phyloP scores from a whole-genome alignment of 2,329 filamentous ascomycete species.

The Penicillium sp. region DNA sequence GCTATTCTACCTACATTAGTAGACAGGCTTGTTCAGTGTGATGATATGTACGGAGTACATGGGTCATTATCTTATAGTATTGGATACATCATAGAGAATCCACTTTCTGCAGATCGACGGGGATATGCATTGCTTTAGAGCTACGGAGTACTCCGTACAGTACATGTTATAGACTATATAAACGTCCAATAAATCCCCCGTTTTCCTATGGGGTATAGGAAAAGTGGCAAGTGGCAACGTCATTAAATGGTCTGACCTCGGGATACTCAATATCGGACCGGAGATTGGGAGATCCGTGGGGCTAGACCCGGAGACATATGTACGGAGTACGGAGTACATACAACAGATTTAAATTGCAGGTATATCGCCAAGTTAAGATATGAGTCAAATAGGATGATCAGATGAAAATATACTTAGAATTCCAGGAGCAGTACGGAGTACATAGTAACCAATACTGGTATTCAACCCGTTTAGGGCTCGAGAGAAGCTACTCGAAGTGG shows the following conservation, averaged over 20 bases:
- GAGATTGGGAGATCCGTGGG: neutral
- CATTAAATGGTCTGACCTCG: conserved; percentile 2
- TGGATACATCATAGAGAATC: neutral
- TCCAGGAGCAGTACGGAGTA: neutral
- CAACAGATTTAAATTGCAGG: too few species aligned
- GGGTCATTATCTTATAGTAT: neutral
- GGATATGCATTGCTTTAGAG: conserved; percentile 1
- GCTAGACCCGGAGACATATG: conserved; percentile 1
- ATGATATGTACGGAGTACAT: too few species aligned
- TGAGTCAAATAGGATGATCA: too few species aligned
- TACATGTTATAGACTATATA: neutral
- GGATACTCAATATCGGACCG: neutral
- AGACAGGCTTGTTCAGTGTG: too few species aligned
- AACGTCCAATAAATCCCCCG: neutral
- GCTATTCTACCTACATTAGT: neutral
- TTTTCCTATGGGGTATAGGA: neutral
- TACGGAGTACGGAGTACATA: too few species aligned
- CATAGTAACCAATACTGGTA: neutral
- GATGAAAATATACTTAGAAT: neutral
- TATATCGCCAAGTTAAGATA: neutral
- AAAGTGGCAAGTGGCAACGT: conserved; percentile 1
- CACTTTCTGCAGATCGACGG: conserved; percentile 4
- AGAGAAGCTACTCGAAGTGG: conserved; percentile 2
- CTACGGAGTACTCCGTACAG: neutral
- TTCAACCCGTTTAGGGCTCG: neutral